phyloP scores from a whole-genome alignment of 768 basidiomycete species.

The Pisolithus sp. region DNA sequence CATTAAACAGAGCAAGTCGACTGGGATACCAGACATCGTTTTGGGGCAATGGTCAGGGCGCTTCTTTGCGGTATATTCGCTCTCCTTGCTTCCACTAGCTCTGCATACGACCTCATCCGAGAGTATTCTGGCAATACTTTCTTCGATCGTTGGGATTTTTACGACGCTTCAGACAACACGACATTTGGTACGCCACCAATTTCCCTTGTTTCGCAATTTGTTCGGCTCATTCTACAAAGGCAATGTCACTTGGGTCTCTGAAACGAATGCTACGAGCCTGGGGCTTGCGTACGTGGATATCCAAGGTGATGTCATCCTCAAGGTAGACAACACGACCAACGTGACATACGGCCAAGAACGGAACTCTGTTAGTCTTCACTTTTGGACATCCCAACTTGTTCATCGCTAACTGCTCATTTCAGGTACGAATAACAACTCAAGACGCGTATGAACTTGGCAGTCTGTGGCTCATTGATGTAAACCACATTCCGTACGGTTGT shows the following conservation, averaged over 20 bases:
- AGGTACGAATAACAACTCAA: slow-evolving; percentile 42
- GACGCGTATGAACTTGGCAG: slow-evolving; percentile 39
- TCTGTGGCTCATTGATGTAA: slow-evolving; percentile 40
- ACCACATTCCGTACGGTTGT: slow-evolving; percentile 53
- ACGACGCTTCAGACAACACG: slow-evolving; percentile 41
- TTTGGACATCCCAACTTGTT: slow-evolving; percentile 7
- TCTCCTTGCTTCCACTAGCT: slow-evolving; percentile 2
- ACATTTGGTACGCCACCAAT: slow-evolving; percentile 33
- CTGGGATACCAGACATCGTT: neutral
- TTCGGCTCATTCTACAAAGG: slow-evolving; percentile 34
- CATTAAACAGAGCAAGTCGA: neutral
- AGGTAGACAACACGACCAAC: slow-evolving; percentile 64
- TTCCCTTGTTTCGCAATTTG: slow-evolving; percentile 13
- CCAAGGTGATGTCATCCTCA: slow-evolving; percentile 61
- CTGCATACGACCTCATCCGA: slow-evolving; percentile 32
- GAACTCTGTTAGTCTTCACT: slow-evolving; percentile 41
- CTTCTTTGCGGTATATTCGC: neutral
- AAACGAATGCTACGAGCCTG: slow-evolving; percentile 39
- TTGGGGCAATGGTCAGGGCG: slow-evolving; percentile 9
- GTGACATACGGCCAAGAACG: slow-evolving; percentile 47
- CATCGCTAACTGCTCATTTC: slow-evolving; percentile 1
- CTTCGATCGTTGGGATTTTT: slow-evolving; percentile 53
- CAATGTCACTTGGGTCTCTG: slow-evolving; percentile 55
- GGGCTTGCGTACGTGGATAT: slow-evolving; percentile 54
- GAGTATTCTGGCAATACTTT: slow-evolving; percentile 45